Evolutionary conservation across 768 basidiomycete genomes (phyloP), one percentile per base, ranked within the genome.

Genomic region (Serendipita sp.): DNA sequence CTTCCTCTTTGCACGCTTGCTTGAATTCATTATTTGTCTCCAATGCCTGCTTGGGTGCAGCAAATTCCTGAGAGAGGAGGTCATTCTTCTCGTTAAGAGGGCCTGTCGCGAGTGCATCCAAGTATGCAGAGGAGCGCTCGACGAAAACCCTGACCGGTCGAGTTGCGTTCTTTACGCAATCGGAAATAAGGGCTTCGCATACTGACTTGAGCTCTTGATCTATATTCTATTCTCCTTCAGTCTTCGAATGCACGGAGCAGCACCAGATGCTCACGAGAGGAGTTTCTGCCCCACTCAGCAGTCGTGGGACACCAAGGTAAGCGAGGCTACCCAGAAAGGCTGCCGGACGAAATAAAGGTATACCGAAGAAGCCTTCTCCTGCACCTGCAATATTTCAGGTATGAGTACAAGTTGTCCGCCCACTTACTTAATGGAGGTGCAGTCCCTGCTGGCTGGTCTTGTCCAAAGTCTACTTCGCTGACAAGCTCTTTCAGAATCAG

Each of bases 401-500:
- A 41, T 13, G 13, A 5, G 38, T 41, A 41, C 87, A 23, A 23
- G 23, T 23, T 23, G 23, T 23, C 23, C 23, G 23, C 23, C 23
- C 23, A 83, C 34, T 89, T 78, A 36, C 83, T 82, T 45, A 78
- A 77, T 65, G 78, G 75, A 36, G 80, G 78, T 47, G 73, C 70
- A 60, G 71, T 75, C 28, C 68, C 75, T 69, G 78, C 81, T 11
- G 74, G 71, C 36, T 80, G 80, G 65, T 75, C 76, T 58, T 78
- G 77, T 10, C 75, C 81, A 34, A 89, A 74, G 66, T 89, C 90
- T 41, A 91, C 75, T 68, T 85, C 87, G 46, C 84, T 79, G 5
- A 87, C 80, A 68, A 96, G 84, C 75, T 99, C 96, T 73, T 96
- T 98, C 66, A 98, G 73, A 36, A 97, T 86, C 62, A 98, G 75